Evolutionary conservation across 225 moss, liverwort and hornwort genomes (phyloP).

Genomic region (Bryoerythrophyllum caledonicum): DNA sequence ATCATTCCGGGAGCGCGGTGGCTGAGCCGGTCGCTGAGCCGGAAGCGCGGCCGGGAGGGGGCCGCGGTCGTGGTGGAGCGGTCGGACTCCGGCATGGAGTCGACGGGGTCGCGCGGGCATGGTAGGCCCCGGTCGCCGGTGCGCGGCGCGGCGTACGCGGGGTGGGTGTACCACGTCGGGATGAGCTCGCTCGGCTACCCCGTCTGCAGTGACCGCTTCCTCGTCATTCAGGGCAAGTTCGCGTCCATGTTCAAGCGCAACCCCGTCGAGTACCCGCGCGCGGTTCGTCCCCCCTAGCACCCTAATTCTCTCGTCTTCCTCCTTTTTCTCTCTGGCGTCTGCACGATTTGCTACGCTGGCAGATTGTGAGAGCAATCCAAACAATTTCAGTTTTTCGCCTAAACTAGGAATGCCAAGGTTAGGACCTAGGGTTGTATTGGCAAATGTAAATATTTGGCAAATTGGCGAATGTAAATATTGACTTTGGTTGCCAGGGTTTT

Average conservation of each 20-base stretch:
- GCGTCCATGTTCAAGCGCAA: constrained; percentile 81
- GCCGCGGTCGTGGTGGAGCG: neutral
- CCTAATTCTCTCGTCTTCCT: neutral
- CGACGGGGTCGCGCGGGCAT: neutral
- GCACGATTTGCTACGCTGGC: no score
- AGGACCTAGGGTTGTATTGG: no score
- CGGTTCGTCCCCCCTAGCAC: constrained; percentile 55
- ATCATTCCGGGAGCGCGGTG: constrained; percentile 31
- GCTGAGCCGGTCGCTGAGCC: constrained; percentile 28
- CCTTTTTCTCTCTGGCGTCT: neutral
- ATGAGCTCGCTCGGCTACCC: constrained; percentile 62
- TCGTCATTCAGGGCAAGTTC: constrained; percentile 67
- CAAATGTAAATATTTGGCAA: no score
- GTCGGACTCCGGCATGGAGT: constrained; percentile 24
- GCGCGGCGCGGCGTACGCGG: constrained; percentile 48
- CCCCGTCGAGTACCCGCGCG: constrained; percentile 50
- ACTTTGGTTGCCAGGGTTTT: no score
- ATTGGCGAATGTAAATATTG: no score
- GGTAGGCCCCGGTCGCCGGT: constrained; percentile 18
- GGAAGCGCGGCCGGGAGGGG: constrained; percentile 40
- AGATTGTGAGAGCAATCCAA: no score
- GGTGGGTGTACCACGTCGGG: constrained; percentile 75
- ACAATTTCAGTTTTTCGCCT: no score
- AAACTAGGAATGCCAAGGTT: no score
- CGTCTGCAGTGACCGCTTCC: constrained; percentile 56